Evolutionary conservation across 192 early-diverging fungal species (phyloP).

Genomic region (Glomus cerebriforme): DNA sequence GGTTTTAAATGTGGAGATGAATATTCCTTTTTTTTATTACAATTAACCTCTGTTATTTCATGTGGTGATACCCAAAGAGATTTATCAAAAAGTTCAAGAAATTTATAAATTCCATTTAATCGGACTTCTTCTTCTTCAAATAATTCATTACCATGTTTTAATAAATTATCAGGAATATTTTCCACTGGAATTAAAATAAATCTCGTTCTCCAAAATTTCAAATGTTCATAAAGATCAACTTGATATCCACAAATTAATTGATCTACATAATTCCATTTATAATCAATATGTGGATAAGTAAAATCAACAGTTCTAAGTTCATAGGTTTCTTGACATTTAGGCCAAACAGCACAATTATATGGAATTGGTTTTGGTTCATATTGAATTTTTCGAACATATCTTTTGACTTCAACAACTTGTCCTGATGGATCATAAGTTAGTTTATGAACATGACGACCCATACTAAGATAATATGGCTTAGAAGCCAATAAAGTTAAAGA

Average conservation of each 20-base stretch:
- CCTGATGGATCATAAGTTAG: conserved; percentile 71
- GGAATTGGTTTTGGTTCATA: conserved; percentile 60
- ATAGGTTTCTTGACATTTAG: conserved; percentile 70
- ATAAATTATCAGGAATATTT: conserved; percentile 51
- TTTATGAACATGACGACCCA: conserved; percentile 89
- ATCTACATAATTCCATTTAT: conserved; percentile 96
- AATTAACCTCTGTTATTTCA: conserved; percentile 39
- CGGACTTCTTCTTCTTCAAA: conserved; percentile 89
- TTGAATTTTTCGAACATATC: conserved; percentile 71
- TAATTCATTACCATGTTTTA: conserved; percentile 53
- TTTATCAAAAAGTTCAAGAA: conserved; percentile 80
- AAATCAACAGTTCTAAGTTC: conserved; percentile 60
- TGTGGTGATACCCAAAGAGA: conserved; percentile 51
- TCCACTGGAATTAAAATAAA: conserved; percentile 90
- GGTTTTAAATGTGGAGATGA: conserved; percentile 36
- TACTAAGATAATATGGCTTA: conserved; percentile 72
- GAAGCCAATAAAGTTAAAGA: conserved; percentile 35
- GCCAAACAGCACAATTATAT: conserved; percentile 87
- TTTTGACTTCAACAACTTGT: conserved; percentile 77
- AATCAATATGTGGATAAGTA: conserved; percentile 74
- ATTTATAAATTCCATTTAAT: conserved; percentile 81
- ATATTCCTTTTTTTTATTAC: conserved; percentile 39
- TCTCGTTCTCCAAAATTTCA: conserved; percentile 86
- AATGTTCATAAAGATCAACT: conserved; percentile 72
- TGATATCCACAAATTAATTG: conserved; percentile 87